Conservation (phyloP, 2,329 filamentous ascomycete genomes). For the Didymella segeticola region DNA sequence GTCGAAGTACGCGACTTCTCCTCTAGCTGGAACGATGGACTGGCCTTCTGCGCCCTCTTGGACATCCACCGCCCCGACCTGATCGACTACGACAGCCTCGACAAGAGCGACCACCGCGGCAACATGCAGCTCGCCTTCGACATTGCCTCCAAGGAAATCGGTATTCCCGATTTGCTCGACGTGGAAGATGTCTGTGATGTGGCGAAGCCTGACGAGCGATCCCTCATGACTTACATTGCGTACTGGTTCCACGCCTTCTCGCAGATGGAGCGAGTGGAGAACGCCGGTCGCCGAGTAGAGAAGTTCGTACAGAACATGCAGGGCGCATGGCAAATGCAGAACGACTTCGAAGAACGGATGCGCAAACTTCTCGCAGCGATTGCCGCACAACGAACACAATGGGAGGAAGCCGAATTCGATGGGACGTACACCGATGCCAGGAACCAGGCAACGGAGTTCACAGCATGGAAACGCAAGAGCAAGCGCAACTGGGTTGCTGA, state of each 20-base stretch:
- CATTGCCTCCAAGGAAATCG: conserved; percentile 93
- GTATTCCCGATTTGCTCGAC: conserved; percentile 92
- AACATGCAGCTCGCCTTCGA: conserved; percentile 99
- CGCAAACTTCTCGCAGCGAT: conserved; percentile 79
- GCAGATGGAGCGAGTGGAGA: conserved; percentile 98
- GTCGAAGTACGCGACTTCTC: conserved; percentile 97
- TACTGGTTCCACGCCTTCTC: conserved; percentile 99
- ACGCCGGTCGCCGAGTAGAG: conserved; percentile 92
- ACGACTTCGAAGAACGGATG: conserved; percentile 92
- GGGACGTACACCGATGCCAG: conserved; percentile 95
- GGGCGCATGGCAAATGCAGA: conserved; percentile 99
- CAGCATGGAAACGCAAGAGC: conserved; percentile 85
- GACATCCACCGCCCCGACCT: conserved; percentile 97
- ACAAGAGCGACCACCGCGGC: conserved; percentile 91
- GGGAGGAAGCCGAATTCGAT: conserved; percentile 82
- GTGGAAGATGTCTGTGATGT: conserved; percentile 99
- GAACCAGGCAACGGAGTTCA: conserved; percentile 80
- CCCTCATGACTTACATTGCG: conserved; percentile 98
- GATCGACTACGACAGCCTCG: conserved; percentile 93
- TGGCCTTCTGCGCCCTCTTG: conserved; percentile 93
- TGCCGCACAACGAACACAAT: conserved; percentile 72
- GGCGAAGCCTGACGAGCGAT: conserved; percentile 91
- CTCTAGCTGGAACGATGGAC: conserved; percentile 93
- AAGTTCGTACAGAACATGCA: conserved; percentile 99
- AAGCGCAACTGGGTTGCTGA: conserved; percentile 98